Evolutionary conservation across 2,329 filamentous ascomycete genomes (phyloP).

Genomic region (Alternaria arbusti): DNA sequence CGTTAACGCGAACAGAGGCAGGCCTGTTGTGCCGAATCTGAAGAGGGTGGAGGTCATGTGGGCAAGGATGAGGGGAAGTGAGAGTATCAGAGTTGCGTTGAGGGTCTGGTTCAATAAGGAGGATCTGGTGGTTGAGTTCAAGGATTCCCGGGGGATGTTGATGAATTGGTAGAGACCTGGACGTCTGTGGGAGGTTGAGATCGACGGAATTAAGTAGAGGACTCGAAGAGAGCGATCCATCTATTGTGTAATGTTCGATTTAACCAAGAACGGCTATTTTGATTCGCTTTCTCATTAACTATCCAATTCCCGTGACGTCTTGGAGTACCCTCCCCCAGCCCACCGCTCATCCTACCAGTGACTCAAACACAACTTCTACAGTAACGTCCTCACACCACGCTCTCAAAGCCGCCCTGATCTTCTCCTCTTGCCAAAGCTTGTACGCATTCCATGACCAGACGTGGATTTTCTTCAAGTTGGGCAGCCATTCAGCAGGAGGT

Average conservation of each 20-base stretch:
- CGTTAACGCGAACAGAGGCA: rapidly evolving
- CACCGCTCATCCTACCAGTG: too few relatives aligned
- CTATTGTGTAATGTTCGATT: rapidly evolving
- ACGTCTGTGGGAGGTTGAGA: neutral
- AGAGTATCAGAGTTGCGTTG: neutral
- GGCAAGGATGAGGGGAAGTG: neutral
- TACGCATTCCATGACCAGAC: too few relatives aligned
- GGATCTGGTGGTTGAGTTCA: neutral
- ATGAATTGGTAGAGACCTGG: neutral
- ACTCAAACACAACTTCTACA: too few relatives aligned
- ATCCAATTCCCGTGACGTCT: neutral
- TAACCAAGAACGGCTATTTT: rapidly evolving
- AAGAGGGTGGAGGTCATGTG: neutral
- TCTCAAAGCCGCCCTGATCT: too few relatives aligned
- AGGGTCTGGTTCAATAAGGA: neutral
- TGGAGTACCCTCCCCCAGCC: rapidly evolving
- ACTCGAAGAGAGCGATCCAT: neutral
- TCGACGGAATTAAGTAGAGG: rapidly evolving
- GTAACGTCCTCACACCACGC: too few relatives aligned
- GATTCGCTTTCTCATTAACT: rapidly evolving
- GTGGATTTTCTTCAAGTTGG: too few relatives aligned
- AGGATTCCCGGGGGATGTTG: rapidly evolving
- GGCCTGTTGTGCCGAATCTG: neutral
- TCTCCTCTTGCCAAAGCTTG: too few relatives aligned
- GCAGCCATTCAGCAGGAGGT: too few relatives aligned